Base-by-base conservation (phyloP, 2,329 filamentous ascomycete species). In the Shiraia bambusicola region DNA sequence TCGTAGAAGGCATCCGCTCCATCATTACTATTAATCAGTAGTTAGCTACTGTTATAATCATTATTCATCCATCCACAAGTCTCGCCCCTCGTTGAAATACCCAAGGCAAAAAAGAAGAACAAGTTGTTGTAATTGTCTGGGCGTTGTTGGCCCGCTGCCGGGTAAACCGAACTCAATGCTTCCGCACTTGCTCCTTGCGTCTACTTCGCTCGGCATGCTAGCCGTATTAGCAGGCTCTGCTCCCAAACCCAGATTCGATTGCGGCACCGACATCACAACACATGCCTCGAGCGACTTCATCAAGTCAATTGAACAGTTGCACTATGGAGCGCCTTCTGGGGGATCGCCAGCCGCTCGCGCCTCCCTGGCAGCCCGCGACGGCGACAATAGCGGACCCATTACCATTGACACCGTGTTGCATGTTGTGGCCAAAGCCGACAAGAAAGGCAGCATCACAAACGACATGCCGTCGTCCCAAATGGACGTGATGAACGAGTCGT, bases 331-430 rank as follows among this genome's bases (percentile, higher is more conserved):
- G n/a, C 49, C 56, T 14, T 59, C 50, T 14, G 37, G 36, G 26
- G 58, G 61, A 34, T 54, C 59, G 12, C 50, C 58, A 7, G 57
- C 61, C 30, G 52, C 64, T 35, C 60, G 63, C 35, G 63, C 61
- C 28, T 50, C 50, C 14, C 47, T 60, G 30, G 40, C 47, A 15
- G 40, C 55, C 22, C 58, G 52, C n/a, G 53, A 63, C 45, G 24
- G 25, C 45, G 24, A 19, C 2, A 28, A 48, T 42, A 51, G 45
- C 19, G 40, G 45, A 9, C 49, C 61, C 22, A 68, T 75, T 44
- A 54, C 56, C 19, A 55, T 76, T 24, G 61, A 71, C 26, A 58
- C 69, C 19, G 70, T 74, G 56, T 72, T 76, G 55, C 74, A 76
- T 56, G 66, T 76, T 38, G 61, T 76, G 32, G 66, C 68, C 31